phyloP scores from a whole-genome alignment of 2,329 filamentous ascomycete species.

The Aureobasidium zeae region DNA sequence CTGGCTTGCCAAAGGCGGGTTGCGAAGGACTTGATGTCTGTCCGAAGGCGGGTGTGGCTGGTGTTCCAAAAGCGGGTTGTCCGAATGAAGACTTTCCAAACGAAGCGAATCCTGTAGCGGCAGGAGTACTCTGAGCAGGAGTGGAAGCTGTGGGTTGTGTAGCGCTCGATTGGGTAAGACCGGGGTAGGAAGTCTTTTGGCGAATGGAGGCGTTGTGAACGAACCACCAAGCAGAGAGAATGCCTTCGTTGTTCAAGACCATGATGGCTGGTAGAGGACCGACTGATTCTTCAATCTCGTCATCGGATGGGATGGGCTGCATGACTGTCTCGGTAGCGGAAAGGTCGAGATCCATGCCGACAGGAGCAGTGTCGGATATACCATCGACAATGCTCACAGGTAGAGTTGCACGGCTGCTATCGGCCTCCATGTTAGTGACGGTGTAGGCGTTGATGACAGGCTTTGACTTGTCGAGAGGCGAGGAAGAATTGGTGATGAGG shows the following conservation, averaged over 20 bases:
- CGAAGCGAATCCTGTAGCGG: constrained; percentile 17
- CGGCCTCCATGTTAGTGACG: constrained; percentile 61
- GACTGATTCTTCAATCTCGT: constrained; percentile 67
- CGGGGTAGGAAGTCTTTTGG: constrained; percentile 62
- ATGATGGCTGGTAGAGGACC: constrained; percentile 75
- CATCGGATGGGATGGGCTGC: constrained; percentile 56
- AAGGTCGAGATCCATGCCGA: constrained; percentile 77
- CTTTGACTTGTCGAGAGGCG: constrained; percentile 53
- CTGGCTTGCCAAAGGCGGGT: constrained; percentile 16
- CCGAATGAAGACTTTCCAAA: constrained; percentile 27
- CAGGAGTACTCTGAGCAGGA: constrained; percentile 5
- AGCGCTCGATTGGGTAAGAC: constrained; percentile 41
- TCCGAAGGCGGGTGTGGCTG: constrained; percentile 2
- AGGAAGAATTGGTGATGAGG: constrained; percentile 64
- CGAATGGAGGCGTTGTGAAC: constrained; percentile 81
- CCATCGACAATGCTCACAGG: constrained; percentile 54
- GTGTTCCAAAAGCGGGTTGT: constrained; percentile 17
- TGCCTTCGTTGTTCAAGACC: constrained; percentile 79
- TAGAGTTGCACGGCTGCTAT: constrained; percentile 64
- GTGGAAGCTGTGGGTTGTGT: constrained; percentile 14
- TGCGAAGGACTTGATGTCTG: constrained; percentile 7
- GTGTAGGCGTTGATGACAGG: constrained; percentile 61
- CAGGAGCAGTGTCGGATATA: constrained; percentile 61
- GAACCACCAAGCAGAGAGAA: constrained; percentile 82
- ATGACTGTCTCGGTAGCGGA: constrained; percentile 70